Evolutionary conservation across 805 yeast genomes (phyloP).

Genomic region (Pichia scutulata): DNA sequence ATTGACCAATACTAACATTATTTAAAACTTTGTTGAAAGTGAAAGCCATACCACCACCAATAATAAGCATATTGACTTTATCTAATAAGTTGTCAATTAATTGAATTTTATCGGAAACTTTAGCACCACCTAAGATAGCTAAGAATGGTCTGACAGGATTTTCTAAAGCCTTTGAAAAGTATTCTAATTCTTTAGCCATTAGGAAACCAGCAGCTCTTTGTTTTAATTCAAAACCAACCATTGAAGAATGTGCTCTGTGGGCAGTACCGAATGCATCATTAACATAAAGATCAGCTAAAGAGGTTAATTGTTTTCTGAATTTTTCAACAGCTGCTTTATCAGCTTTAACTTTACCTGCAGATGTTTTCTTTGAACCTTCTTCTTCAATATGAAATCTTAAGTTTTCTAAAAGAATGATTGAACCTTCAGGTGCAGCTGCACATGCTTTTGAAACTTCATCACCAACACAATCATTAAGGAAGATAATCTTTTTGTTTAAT

Average conservation of each 20-base stretch:
- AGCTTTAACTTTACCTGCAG: slow-evolving; percentile 93
- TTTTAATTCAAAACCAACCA: slow-evolving; percentile 94
- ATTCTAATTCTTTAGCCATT: slow-evolving; percentile 93
- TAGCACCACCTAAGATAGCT: slow-evolving; percentile 99
- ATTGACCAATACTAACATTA: slow-evolving; percentile 81
- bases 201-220: slow-evolving; percentile 99
- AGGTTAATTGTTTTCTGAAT: slow-evolving; percentile 85
- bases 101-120: slow-evolving; percentile 98
- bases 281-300: slow-evolving; percentile 93
- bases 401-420: slow-evolving; percentile 89
- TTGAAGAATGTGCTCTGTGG: slow-evolving; percentile 99
- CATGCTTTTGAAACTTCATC: slow-evolving; percentile 77
- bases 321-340: slow-evolving; percentile 71
- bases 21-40: slow-evolving; percentile 93
- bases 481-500: slow-evolving; percentile 65
- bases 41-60: slow-evolving; percentile 99
- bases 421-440: slow-evolving; percentile 65
- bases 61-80: slow-evolving; percentile 89
- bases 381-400: slow-evolving; percentile 98
- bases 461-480: slow-evolving; percentile 91
- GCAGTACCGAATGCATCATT: slow-evolving; percentile 99
- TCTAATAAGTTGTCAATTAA: slow-evolving; percentile 93
- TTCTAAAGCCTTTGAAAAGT: slow-evolving; percentile 97
- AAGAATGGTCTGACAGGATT: slow-evolving; percentile 97
- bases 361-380: slow-evolving; percentile 76